Base-by-base conservation (phyloP, 2,329 filamentous ascomycete species). In the Aureobasidium uvarum region DNA sequence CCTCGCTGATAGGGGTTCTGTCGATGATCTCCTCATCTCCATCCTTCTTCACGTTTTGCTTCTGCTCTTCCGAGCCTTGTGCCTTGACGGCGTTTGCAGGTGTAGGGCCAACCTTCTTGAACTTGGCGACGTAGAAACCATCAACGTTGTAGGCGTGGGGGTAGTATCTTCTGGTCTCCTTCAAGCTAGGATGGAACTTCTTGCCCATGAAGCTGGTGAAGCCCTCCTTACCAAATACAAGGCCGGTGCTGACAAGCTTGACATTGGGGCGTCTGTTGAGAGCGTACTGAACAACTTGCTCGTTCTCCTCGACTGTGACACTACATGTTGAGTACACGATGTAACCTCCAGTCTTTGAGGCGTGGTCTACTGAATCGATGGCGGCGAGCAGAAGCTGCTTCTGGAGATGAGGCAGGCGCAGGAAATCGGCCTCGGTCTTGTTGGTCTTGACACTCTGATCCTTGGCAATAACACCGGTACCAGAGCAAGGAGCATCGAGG, bases 401-500 rank as follows among this genome's bases (percentile, higher is more conserved):
- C 78, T 99, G 95, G 67, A 92, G 85, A 78, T 99, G 95, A 0
- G 95, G 93, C 62, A 99, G 86, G 73, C 89, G 87, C 77, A 97
- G 86, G 81, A 99, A 99, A 77, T 99, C 95, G 70, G 89, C 89
- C 75, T 96, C 92, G 13, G 91, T 96, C 83, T 98, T 98, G 83
- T 97, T 98, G 28, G 94, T 98, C 84, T 99, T 99, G 71, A 99
- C 92, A 69, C 89, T 92, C 38, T 94, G 86, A 78, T 99, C 95
- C 81, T 99, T 99, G 69, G 92, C 90, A 70, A 99, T 99, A 74
- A 99, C 95, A 72, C 95, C 95, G 0, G 95, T 99, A 71, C 95
- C 94, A 3, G 93, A 96, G 81, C 95, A 98, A 5, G 95, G 95
- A 1, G 92, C 93, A 79, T 99, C 93, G 66, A 98, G 89, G 52